Evolutionary conservation across 2,329 filamentous ascomycete species (phyloP), one percentile per base, ranked within the genome.

Genomic region (Thielaviopsis punctulata): DNA sequence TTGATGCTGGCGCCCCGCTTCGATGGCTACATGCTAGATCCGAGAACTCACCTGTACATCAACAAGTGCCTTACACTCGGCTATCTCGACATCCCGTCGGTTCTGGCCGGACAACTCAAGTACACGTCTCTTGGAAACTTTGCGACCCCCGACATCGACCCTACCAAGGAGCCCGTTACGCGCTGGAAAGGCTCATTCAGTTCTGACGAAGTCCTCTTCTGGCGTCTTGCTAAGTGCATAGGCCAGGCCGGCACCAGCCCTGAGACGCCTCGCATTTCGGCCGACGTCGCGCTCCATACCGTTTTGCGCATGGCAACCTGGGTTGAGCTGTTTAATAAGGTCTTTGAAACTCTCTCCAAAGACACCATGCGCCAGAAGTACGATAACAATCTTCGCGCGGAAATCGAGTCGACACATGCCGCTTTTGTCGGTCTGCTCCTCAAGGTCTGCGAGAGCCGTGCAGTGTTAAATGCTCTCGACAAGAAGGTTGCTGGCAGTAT

Each of bases 181-280:
- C 63, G 71, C 55, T 82, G 78, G 77, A 67, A 63, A 49, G 75
- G 65, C 62, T 80, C 77, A 1, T 79, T 76, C 57, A 68, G 68
- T 55, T 65, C 83, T 0, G 92, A 98, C 63, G 95, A 95, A 67
- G 82, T 92, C 49, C 86, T 96, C 66, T 83, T 95, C 61, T 93
- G 95, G 65, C 81, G 89, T 3, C 87, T 98, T 49, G 86, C 87
- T 2, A 95, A 93, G 66, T 84, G 82, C 0, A 49, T 49, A 36
- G 22, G 36, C 23, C 48, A 49, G 48, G 33, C 48, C 9, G 48
- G n/a, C 19, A 43, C 48, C 4, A 12, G 22, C 48, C 13, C 48
- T 18, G 48, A 41, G 7, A 49, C 36, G 48, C 48, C 21, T 6
- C 39, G 48, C 47, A 65, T 62, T 53, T 68, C 66, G 22, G 60